These are phyloP conservation scores for Claviceps quebecensis DNA, from an alignment of 2,329 filamentous ascomycete genomes.

Conservation along the genomic window DNA sequence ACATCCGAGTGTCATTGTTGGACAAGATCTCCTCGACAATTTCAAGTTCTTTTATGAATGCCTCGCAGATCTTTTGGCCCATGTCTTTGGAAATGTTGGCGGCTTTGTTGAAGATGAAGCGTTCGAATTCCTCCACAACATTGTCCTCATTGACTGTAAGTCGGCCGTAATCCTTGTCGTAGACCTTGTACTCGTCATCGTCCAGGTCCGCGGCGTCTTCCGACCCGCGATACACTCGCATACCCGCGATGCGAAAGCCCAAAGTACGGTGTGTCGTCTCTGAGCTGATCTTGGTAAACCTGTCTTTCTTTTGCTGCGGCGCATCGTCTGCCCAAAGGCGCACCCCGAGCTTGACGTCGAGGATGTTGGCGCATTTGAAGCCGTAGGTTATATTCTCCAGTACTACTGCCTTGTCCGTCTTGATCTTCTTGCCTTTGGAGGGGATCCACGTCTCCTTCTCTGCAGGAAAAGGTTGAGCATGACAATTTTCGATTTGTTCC, in stretches of 20 bases:
- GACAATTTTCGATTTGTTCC: conserved; percentile 16
- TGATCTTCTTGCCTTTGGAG: conserved; percentile 44
- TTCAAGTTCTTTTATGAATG: conserved; percentile 39
- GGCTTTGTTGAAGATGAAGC: conserved; percentile 42
- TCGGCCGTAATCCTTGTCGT: conserved; percentile 50
- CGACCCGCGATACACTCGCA: conserved; percentile 47
- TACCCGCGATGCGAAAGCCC: conserved; percentile 51
- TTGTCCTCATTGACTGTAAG: conserved; percentile 37
- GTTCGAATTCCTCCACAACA: conserved; percentile 37
- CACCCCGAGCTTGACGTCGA: conserved; percentile 84
- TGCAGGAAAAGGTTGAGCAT: conserved; percentile 4
- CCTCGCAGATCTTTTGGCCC: conserved; percentile 38
- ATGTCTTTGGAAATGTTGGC: conserved; percentile 47
- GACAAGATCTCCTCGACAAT: conserved; percentile 39
- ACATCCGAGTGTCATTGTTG: conserved; percentile 47
- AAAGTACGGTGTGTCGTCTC: conserved; percentile 46
- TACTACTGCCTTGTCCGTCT: conserved; percentile 68
- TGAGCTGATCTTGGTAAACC: conserved; percentile 44
- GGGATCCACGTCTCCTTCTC: conserved; percentile 29
- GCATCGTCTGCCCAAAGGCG: conserved; percentile 73
- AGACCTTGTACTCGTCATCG: conserved; percentile 42
- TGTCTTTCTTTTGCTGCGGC: conserved; percentile 40
- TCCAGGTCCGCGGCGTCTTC: conserved; percentile 36
- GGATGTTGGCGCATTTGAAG: conserved; percentile 73
- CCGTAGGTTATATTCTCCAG: conserved; percentile 72